Evolutionary conservation across 441 rosid species (phyloP), one percentile per base, ranked within the genome.

Genomic region (Bruguiera hainesii): DNA sequence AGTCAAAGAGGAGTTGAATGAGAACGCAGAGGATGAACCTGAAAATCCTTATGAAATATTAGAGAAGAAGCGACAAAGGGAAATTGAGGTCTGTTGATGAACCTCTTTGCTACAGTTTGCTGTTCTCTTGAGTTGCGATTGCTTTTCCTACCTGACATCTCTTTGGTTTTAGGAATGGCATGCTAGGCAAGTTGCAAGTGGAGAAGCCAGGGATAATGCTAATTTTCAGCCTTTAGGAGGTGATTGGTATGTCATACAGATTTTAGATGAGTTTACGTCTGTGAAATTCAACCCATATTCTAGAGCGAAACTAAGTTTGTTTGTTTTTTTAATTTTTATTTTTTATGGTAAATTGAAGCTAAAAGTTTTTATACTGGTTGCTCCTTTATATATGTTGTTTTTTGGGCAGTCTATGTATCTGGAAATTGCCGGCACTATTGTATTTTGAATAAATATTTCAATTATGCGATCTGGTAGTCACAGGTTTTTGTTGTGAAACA

Each of bases 201-300:
- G 97, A 71, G 99, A 90, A 79, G 97, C 96, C 59, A 86, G 79
- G 78, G 95, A 86, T 66, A 95, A 95, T 69, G 99, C 99, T 16
- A 92, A 95, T 82, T 95, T 95, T 80, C 99, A 95, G 82, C 96
- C 99, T 31, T 77, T 95, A 29, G 95, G 96, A 55, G 95, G 98
- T 56, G 97, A 95, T 78, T 95, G 99, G 98, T 95, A 79, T 25
- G 80, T 56, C 70, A 63, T 66, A 58, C 26, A 68, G n/a, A 52
- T 56, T 50, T 25, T 26, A 55, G 21, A 60, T 35, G 29, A 50
- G 48, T 42, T 13, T 11, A 10, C 3, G 11, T 37, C 46, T 10
- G 11, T 37, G 48, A 42, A 42, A 39, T 39, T 3, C 2, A 42
- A 13, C 48, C 48, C 5, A 42, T 42, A 8, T 11, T 42, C 48